Percentiles rank a stretch among this genome's conserved stretches.
phyloP scores from a whole-genome alignment of 192 early-diverging fungal genomes.

The Physocladia obscura region DNA sequence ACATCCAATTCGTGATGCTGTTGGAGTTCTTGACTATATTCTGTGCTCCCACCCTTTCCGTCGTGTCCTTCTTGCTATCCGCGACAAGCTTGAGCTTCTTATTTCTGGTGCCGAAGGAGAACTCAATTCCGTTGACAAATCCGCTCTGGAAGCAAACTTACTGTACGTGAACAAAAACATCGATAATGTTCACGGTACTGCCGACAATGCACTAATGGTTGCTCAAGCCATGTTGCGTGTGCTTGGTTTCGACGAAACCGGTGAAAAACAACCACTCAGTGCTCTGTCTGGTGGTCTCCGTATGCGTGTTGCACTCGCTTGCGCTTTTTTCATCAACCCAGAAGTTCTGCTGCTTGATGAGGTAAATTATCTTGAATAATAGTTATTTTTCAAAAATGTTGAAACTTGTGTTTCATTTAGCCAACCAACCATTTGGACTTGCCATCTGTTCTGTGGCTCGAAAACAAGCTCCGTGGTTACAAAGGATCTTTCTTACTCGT shows the following conservation, averaged over 20 bases:
- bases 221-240: conserved; percentile 23
- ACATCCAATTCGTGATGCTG: conserved; percentile 16
- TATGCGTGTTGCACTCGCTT: conserved; percentile 84
- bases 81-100: conserved; percentile 56
- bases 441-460: conserved; percentile 58
- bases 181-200: conserved; percentile 76
- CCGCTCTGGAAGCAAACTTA: conserved; percentile 67
- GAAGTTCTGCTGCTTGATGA: conserved; percentile 83
- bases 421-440: conserved; percentile 85
- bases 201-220: conserved; percentile 48
- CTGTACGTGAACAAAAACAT: conserved; percentile 78
- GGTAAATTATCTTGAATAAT: conserved; percentile 8
- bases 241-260: conserved; percentile 22
- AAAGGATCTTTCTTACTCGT: conserved; percentile 78
- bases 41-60: conserved; percentile 78
- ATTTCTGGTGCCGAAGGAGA: conserved; percentile 78
- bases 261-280: conserved; percentile 51
- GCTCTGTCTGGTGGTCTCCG: conserved; percentile 83
- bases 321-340: conserved; percentile 79
- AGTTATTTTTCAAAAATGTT: not conserved
- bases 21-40: conserved; percentile 11
- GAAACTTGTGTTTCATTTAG: too few relatives aligned
- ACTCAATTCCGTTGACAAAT: conserved; percentile 77
- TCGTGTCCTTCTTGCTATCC: conserved; percentile 74
- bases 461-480: conserved; percentile 68